Percentiles rank a stretch among this genome's conserved stretches.
These are phyloP conservation scores for Epichloe aotearoae DNA, from an alignment of 2,329 filamentous ascomycete species.

Conservation along the genomic window DNA sequence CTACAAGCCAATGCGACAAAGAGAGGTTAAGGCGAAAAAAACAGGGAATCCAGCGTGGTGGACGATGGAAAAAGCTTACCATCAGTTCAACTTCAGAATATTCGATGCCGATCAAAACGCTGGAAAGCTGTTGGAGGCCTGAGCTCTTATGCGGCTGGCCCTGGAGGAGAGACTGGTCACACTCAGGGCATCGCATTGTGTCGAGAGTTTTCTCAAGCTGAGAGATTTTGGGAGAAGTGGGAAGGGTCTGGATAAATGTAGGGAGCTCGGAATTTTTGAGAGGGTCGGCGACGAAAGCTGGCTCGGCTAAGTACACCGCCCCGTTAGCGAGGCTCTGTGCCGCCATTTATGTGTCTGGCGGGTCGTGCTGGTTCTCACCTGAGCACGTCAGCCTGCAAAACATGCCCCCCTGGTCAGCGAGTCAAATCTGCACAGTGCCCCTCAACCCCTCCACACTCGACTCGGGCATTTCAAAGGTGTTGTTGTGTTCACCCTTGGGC, in stretches of 20 bases:
- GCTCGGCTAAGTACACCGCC: conserved; percentile 7
- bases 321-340: conserved; percentile 11
- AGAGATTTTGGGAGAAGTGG: not conserved
- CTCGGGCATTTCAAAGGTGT: conserved; percentile 2
- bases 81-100: not conserved
- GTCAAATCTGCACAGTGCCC: conserved; percentile 23
- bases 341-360: conserved; percentile 16
- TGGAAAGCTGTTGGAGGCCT: no score
- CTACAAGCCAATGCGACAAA: conserved; percentile 4
- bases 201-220: not conserved
- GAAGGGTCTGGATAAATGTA: not conserved
- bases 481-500: conserved; percentile 12
- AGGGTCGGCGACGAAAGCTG: not conserved
- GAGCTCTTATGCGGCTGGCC: no score
- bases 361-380: conserved; percentile 7
- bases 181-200: not conserved
- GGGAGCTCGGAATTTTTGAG: conserved; percentile 1
- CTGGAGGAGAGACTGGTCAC: not conserved
- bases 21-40: not conserved
- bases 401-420: conserved; percentile 7
- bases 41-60: not conserved
- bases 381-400: conserved; percentile 9
- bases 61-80: conserved; percentile 5
- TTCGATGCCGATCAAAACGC: not conserved
- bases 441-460: conserved; percentile 20